Conservation (phyloP, 1,284 basidiomycete species). For the Pseudozyma pruni region DNA sequence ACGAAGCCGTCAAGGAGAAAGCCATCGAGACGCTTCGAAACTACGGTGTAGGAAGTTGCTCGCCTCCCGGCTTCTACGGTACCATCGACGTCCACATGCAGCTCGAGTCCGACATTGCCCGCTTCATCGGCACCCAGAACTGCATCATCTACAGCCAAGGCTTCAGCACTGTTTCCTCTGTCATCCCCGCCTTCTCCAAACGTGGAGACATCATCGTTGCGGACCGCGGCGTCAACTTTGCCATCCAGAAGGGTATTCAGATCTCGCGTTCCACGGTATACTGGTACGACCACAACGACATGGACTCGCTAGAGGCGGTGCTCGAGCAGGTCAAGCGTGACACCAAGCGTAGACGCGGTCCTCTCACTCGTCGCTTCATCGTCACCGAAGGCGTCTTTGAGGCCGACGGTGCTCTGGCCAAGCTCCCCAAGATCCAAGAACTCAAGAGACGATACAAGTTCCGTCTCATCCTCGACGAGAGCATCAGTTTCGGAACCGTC, state of each 20-base stretch:
- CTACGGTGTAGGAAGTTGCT: conserved; percentile 95
- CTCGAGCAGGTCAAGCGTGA: conserved; percentile 86
- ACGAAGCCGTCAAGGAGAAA: conserved; percentile 85
- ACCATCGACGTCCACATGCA: conserved; percentile 93
- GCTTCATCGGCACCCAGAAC: conserved; percentile 87
- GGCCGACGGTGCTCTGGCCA: conserved; percentile 88
- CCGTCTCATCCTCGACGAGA: conserved; percentile 92
- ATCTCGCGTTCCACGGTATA: conserved; percentile 88
- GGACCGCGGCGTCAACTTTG: conserved; percentile 91
- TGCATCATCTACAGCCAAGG: conserved; percentile 94
- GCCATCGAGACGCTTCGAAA: conserved; percentile 87
- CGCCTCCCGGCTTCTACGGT: conserved; percentile 97
- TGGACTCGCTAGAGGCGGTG: conserved; percentile 88
- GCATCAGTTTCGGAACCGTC: conserved; percentile 89
- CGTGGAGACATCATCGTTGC: conserved; percentile 98
- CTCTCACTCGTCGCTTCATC: conserved; percentile 91
- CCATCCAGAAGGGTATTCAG: conserved; percentile 96
- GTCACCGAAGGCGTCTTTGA: conserved; percentile 98
- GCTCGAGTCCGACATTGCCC: conserved; percentile 87
- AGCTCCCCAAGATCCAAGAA: conserved; percentile 91
- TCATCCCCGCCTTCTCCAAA: conserved; percentile 97
- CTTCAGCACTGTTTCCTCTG: conserved; percentile 90
- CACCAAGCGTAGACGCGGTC: conserved; percentile 80
- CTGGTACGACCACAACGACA: conserved; percentile 97
- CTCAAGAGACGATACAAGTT: conserved; percentile 96